Conservation (phyloP, 352 stramenopile species). For the Globisporangium nodosum region DNA sequence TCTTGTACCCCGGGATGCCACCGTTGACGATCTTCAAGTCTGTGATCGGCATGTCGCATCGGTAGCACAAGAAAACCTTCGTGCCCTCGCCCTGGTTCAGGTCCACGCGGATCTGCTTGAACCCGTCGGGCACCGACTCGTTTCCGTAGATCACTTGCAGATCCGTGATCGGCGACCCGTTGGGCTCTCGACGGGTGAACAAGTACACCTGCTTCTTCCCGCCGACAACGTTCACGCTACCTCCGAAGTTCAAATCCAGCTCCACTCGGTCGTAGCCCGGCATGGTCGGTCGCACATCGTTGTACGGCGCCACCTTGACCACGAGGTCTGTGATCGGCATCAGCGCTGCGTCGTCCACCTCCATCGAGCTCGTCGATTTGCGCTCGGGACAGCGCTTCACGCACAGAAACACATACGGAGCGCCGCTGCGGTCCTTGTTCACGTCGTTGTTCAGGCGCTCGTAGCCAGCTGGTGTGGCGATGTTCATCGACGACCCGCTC, state of each 20-base stretch:
- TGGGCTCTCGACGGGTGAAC: constrained; percentile 65
- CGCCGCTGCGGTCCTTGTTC: constrained; percentile 76
- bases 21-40: constrained; percentile 83
- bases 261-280: constrained; percentile 76
- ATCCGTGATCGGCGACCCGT: constrained; percentile 83
- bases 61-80: constrained; percentile 84
- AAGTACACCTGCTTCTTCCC: constrained; percentile 86
- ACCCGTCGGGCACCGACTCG: constrained; percentile 80
- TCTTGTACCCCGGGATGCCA: constrained; percentile 78
- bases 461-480: constrained; percentile 56
- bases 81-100: constrained; percentile 80
- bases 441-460: constrained; percentile 80
- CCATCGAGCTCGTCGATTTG: constrained; percentile 20
- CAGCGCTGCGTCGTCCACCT: constrained; percentile 20
- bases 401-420: constrained; percentile 82
- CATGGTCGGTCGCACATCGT: constrained; percentile 56
- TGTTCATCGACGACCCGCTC: constrained; percentile 63
- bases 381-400: constrained; percentile 66
- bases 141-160: constrained; percentile 74
- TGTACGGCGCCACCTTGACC: constrained; percentile 53
- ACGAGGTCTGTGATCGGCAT: constrained; percentile 80
- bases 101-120: constrained; percentile 84
- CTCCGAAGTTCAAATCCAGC: constrained; percentile 76
- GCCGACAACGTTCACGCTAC: constrained; percentile 28
- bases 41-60: constrained; percentile 85